Evolutionary conservation across 2,329 filamentous ascomycete genomes (phyloP).

Genomic region (Tolypocladium guangdongense): DNA sequence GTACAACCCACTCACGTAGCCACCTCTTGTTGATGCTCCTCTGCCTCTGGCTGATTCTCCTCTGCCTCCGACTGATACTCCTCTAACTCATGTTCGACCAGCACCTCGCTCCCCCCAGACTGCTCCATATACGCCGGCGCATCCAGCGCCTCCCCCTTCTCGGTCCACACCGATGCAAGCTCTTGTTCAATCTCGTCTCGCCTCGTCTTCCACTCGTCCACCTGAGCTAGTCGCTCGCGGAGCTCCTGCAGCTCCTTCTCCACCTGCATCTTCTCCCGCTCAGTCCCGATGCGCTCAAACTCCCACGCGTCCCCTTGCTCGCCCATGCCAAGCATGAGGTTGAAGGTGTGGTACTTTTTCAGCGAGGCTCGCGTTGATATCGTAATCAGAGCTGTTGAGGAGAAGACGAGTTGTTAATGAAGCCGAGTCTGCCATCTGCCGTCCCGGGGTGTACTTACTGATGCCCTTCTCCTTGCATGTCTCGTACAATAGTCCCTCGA

Average conservation of each 20-base stretch:
- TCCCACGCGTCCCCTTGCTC: conserved; percentile 80
- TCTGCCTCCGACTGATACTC: conserved; percentile 2
- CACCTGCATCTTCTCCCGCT: conserved; percentile 83
- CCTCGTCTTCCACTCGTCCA: conserved; percentile 73
- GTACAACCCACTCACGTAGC: background rate
- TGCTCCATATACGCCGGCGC: conserved; percentile 32
- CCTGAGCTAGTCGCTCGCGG: conserved; percentile 65
- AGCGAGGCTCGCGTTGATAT: conserved; percentile 90
- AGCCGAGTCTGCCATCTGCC: background rate
- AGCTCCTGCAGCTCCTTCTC: conserved; percentile 85
- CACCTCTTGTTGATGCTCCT: background rate
- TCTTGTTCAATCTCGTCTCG: conserved; percentile 75
- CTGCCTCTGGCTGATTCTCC: conserved; percentile 4
- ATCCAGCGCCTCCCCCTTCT: conserved; percentile 35
- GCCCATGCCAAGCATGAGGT: conserved; percentile 73
- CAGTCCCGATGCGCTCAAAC: conserved; percentile 86
- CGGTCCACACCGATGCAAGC: conserved; percentile 53
- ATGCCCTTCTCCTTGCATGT: conserved; percentile 87
- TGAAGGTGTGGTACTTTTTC: conserved; percentile 92
- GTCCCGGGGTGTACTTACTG: conserved; percentile 46
- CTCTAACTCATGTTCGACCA: background rate
- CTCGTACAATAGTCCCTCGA: conserved; percentile 90
- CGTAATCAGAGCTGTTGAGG: conserved; percentile 69
- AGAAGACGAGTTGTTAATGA: conserved; percentile 4
- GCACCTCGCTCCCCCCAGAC: conserved; percentile 2